Evolutionary conservation across 2,329 filamentous ascomycete genomes (phyloP), one percentile per base, ranked within the genome.

Genomic region (Aspergillus flavus): DNA sequence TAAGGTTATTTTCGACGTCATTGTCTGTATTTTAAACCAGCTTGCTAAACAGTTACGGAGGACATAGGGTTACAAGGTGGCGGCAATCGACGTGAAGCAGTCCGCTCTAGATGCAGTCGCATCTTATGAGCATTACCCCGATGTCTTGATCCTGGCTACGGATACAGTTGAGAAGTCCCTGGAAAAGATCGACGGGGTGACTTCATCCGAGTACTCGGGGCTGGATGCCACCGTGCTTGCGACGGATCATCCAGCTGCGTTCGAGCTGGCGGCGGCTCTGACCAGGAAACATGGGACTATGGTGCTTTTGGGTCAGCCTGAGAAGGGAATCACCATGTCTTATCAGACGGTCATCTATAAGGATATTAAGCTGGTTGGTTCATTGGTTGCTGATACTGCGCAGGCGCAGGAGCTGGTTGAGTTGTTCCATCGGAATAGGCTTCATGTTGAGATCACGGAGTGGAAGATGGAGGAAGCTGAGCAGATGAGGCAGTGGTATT

Each of bases 251-350:
- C 71, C 77, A 1, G 75, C 74, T 0, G 82, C 86, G 2, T 82
- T 84, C 46, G 84, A 80, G 6, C 72, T 82, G 26, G 82, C 80
- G 0, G 86, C 83, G 58, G 85, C 85, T 0, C 76, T 87, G 0
- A 89, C 87, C 0, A 83, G 80, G 69, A 87, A 85, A 81, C 87
- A 89, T 69, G 86, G 85, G 2, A 81, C 77, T 0, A 78, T 88
- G 69, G 78, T 89, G 2, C 85, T 89, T 71, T 82, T 89, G 55
- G 86, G 85, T n/a, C 86, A 87, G 72, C 64, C 65, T 21, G 59
- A 59, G 72, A 69, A 23, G 72, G 75, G 28, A 68, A 79, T 21
- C 67, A 68, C 39, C 67, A 76, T 30, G 75, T 75, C 59, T 78
- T 79, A 62, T 36, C 43, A 52, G 2, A 64, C 63, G 67, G 68